A percentile compares a stretch with the other conserved stretches of the same genome.
phyloP scores from a whole-genome alignment of 2,329 filamentous ascomycete genomes.

The Alternaria novae-zelandiae region DNA sequence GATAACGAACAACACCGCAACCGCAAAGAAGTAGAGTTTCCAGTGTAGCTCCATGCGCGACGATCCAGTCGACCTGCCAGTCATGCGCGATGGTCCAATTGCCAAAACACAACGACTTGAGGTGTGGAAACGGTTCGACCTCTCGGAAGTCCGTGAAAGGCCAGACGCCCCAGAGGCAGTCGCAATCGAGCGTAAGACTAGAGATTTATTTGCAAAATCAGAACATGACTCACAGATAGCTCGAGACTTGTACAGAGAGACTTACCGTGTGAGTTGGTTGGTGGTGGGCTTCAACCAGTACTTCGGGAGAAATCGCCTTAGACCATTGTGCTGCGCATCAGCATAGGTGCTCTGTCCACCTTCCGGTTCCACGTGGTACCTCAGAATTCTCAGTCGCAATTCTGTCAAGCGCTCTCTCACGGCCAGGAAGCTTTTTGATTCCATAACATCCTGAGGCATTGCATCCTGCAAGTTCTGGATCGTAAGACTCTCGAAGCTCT shows the following conservation, averaged over 20 bases:
- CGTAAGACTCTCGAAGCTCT: not conserved
- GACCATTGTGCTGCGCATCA: not conserved
- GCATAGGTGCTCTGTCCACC: not conserved
- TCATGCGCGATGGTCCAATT: constrained; percentile 54
- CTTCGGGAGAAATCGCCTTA: not conserved
- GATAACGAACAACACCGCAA: constrained; percentile 47
- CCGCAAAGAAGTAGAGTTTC: constrained; percentile 53
- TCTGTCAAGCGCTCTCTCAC: not conserved
- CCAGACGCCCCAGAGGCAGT: not conserved
- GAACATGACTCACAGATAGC: not conserved
- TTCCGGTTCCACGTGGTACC: not conserved
- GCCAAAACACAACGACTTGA: constrained; percentile 48
- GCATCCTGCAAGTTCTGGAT: not conserved
- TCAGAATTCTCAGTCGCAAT: not conserved
- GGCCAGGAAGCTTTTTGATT: not conserved
- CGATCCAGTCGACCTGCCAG: constrained; percentile 57
- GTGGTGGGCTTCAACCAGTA: not conserved
- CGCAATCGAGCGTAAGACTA: not conserved
- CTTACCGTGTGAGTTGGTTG: not conserved
- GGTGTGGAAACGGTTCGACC: not conserved
- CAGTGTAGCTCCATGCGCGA: constrained; percentile 48
- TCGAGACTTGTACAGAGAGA: not conserved
- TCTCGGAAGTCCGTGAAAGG: not conserved
- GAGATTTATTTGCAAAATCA: not conserved
- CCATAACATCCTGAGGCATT: not conserved